These are phyloP conservation scores for Trichomonascus vanleenenianus DNA, from an alignment of 805 yeast species.

Conservation along the genomic window DNA sequence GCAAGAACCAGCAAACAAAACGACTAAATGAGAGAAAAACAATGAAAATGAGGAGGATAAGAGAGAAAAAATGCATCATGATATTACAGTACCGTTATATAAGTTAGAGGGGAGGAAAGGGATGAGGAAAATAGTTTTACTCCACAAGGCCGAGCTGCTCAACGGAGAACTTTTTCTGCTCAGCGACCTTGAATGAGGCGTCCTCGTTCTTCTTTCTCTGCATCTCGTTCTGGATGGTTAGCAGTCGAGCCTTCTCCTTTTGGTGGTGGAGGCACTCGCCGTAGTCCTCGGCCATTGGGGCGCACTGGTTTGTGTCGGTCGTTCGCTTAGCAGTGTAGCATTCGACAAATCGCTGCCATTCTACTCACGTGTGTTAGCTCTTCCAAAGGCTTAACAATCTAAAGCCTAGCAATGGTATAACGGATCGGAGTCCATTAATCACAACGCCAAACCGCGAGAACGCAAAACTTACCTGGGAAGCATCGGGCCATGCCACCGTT, in stretches of 20 bases:
- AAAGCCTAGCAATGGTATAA: no score
- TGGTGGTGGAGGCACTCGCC: constrained; percentile 43
- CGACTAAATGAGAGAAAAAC: no score
- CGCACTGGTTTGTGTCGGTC: constrained; percentile 32
- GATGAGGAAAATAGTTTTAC: no score
- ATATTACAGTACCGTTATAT: no score
- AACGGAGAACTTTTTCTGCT: constrained; percentile 19
- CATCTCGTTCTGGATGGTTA: constrained; percentile 23
- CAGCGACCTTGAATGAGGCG: constrained; percentile 18
- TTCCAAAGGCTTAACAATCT: no score
- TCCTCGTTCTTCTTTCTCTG: constrained; percentile 19
- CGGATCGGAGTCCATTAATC: no score
- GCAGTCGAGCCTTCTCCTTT: constrained; percentile 33
- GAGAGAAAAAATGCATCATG: no score
- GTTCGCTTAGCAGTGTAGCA: constrained; percentile 38
- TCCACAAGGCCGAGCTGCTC: constrained; percentile 20
- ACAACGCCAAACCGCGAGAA: no score
- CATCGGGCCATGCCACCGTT: constrained; percentile 23
- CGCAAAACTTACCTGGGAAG: constrained; percentile 3
- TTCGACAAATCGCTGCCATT: constrained; percentile 40
- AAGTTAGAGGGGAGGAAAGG: no score
- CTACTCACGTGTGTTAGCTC: no score
- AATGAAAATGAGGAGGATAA: no score
- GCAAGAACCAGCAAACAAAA: no score
- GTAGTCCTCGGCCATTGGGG: constrained; percentile 39